Evolutionary conservation across 176 grass and related monocot genomes (phyloP).

Genomic region (Cenchrus americanus): DNA sequence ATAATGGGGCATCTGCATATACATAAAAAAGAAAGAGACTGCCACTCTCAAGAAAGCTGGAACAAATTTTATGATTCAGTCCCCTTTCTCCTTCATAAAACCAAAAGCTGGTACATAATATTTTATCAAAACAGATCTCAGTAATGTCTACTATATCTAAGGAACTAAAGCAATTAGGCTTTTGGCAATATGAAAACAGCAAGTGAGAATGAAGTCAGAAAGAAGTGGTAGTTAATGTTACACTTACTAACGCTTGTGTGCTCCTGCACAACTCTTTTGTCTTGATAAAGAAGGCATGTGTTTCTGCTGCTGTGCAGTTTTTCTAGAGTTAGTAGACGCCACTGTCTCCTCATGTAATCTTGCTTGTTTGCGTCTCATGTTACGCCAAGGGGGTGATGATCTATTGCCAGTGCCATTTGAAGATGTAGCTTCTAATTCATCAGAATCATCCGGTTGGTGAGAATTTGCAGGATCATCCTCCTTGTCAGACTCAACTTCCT

Average conservation of each 20-base stretch:
- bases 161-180: neutral
- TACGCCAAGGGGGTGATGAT: slow-evolving; percentile 40
- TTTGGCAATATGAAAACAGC: neutral
- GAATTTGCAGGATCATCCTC: slow-evolving; percentile 18
- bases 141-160: slow-evolving; percentile 12
- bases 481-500: slow-evolving; percentile 26
- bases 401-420: slow-evolving; percentile 34
- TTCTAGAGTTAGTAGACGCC: slow-evolving; percentile 7
- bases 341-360: slow-evolving; percentile 28
- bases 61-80: neutral
- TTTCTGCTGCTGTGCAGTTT: slow-evolving; percentile 21
- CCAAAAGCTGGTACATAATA: neutral
- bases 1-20: slow-evolving; percentile 10
- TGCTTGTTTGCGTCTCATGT: slow-evolving; percentile 2
- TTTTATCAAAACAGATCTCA: neutral
- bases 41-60: neutral
- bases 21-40: neutral
- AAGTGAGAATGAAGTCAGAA: slow-evolving; percentile 2
- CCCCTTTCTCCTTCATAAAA: neutral
- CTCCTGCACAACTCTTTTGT: slow-evolving; percentile 23
- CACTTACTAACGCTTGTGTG: slow-evolving; percentile 54
- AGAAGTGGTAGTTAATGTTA: neutral
- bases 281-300: slow-evolving; percentile 43
- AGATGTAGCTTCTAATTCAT: slow-evolving; percentile 45
- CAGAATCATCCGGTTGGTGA: slow-evolving; percentile 23